Evolutionary conservation across 148 eudicot species (phyloP), one percentile per base, ranked within the genome.

Genomic region (Rhododendron simsii): DNA sequence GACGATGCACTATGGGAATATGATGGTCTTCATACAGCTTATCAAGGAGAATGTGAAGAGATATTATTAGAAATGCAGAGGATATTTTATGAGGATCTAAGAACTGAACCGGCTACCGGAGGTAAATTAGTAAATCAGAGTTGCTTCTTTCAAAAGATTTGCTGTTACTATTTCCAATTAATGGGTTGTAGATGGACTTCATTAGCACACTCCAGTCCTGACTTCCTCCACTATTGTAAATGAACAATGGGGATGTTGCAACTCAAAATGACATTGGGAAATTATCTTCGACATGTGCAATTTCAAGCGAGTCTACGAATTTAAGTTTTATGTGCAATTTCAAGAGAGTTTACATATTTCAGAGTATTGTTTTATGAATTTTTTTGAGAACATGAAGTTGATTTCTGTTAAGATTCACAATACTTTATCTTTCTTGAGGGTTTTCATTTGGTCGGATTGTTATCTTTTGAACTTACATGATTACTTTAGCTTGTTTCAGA

Each of bases 31-130:
- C 94, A 87, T 47, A 88, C 90, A 57, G 92, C 92, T 90, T 91
- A 91, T 91, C 86, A 94, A 89, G 96, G 92, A 26, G 99, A 96
- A 84, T 93, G 98, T 84, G 99, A 96, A 89, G 99, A 95, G 74
- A 93, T 96, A 51, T 85, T 96, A 86, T 82, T 96, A 10, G 98
- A 96, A 89, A 95, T 96, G 98, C 99, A 96, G 83, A 93, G 94
- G 88, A 92, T 96, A 71, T 96, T 96, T 86, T 96, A 96, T 57
- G 98, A 96, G 67, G 98, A 96, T 91, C 87, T 92, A 23, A 81
- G 67, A 67, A 84, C 75, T 69, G 93, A 92, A 82, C 74, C 87
- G 74, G 37, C 65, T 45, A 84, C 74, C 83, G 87, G 53, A 86
- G 98, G 98, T 94, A 86, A 67, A 69, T 67, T 44, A 53, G 98